These are phyloP conservation scores for Aspergillus novofumigatus DNA, from an alignment of 2,329 filamentous ascomycete genomes.

Conservation along the genomic window DNA sequence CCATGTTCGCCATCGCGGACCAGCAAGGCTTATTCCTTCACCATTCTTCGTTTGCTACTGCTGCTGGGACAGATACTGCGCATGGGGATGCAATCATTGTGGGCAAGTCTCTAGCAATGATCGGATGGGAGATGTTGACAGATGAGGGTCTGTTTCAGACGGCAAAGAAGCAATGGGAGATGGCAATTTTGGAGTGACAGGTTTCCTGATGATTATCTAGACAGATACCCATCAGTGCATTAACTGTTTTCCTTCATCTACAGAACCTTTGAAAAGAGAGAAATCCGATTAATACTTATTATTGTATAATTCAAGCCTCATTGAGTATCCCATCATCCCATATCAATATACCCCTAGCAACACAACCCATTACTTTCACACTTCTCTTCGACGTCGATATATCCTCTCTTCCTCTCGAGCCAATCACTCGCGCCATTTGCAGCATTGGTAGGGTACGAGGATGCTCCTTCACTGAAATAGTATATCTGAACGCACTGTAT, in stretches of 20 bases:
- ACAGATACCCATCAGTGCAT: too few relatives aligned
- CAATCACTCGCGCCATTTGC: background rate
- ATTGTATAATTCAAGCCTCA: too few relatives aligned
- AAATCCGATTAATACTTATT: too few relatives aligned
- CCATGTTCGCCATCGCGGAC: constrained; percentile 45
- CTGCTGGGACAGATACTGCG: constrained; percentile 41
- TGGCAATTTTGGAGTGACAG: constrained; percentile 17
- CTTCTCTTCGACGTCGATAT: background rate
- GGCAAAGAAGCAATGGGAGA: constrained; percentile 23
- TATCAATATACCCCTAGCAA: too few relatives aligned
- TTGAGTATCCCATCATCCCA: too few relatives aligned
- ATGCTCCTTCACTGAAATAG: too few relatives aligned
- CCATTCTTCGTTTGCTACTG: constrained; percentile 42
- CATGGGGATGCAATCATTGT: constrained; percentile 42
- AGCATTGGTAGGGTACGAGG: too few relatives aligned
- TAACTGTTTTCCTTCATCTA: too few relatives aligned
- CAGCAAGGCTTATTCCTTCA: constrained; percentile 32
- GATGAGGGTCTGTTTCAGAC: constrained; percentile 21
- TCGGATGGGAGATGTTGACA: constrained; percentile 31
- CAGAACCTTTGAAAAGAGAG: too few relatives aligned
- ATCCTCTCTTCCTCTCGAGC: background rate
- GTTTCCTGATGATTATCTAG: too few relatives aligned
- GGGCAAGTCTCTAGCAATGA: constrained; percentile 45
- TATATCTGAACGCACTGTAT: too few relatives aligned
- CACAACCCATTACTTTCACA: too few relatives aligned